Percentiles rank a stretch among this genome's conserved stretches.
Conservation (phyloP, 768 basidiomycete species). For the Tylopilus cervinicoccineus region DNA sequence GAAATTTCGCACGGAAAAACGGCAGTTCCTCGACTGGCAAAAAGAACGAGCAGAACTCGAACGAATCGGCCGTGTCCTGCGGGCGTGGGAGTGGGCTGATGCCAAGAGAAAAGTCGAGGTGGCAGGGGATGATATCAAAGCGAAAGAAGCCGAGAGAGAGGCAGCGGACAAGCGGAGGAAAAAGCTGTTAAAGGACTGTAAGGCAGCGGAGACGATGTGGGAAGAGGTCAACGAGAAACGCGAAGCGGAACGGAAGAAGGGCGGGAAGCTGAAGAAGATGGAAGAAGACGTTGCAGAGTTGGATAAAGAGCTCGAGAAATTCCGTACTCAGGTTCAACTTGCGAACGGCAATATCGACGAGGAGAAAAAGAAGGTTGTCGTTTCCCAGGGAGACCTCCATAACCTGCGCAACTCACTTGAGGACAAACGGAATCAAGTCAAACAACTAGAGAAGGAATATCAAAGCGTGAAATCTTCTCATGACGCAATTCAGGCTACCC, state of each 20-base stretch:
- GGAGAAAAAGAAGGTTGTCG: slow-evolving; percentile 60
- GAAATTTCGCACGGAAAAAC: slow-evolving; percentile 84
- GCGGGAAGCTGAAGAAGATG: slow-evolving; percentile 84
- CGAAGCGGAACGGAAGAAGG: slow-evolving; percentile 87
- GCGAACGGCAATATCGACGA: slow-evolving; percentile 71
- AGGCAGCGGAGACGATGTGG: slow-evolving; percentile 64
- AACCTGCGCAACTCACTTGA: slow-evolving; percentile 56
- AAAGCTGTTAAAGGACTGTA: slow-evolving; percentile 49
- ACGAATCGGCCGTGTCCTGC: slow-evolving; percentile 71
- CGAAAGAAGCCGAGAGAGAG: slow-evolving; percentile 47
- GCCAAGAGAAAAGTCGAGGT: slow-evolving; percentile 46
- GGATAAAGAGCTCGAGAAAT: slow-evolving; percentile 77
- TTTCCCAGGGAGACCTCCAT: slow-evolving; percentile 51
- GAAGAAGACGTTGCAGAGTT: slow-evolving; percentile 76
- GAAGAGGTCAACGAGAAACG: slow-evolving; percentile 66
- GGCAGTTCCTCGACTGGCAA: slow-evolving; percentile 84
- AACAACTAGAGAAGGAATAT: slow-evolving; percentile 50
- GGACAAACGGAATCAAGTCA: slow-evolving; percentile 60
- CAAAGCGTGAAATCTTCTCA: slow-evolving; percentile 67
- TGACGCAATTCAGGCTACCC: slow-evolving; percentile 51
- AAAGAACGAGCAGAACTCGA: slow-evolving; percentile 88
- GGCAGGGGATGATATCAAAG: slow-evolving; percentile 54
- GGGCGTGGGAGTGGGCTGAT: slow-evolving; percentile 87
- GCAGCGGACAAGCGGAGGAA: slow-evolving; percentile 44
- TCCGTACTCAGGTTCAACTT: slow-evolving; percentile 83